Base-by-base conservation (phyloP, 1,139 yeast species). In the Candida neerlandica region DNA sequence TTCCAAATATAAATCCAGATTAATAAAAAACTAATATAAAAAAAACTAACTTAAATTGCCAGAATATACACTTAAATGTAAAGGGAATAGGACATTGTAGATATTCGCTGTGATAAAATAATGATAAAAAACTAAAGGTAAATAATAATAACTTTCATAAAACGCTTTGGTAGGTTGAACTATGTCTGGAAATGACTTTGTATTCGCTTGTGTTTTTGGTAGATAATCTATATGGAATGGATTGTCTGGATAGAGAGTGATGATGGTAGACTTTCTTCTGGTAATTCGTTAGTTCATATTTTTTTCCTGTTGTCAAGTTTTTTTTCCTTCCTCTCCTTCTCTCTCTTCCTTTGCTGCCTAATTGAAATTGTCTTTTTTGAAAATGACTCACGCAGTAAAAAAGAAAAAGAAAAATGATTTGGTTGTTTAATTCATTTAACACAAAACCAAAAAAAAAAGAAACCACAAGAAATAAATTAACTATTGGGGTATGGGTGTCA, bases 391-490 rank as follows among this genome's bases (percentile, higher is more conserved):
- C 40, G 7, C 5, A 18, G 11, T n/a, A 26, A 35, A 19, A 11
- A 30, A 35, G 18, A 35, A n/a, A 26, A 35, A 19, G 15, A 30
- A 35, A 35, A 35, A 35, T 35, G 14, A 35, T 35, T 35, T 16
- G 4, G 18, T 18, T 16, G 40, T 18, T 12, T 35, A 35, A 6
- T 14, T 6, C 40, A 35, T 21, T 18, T 18, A 35, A 11, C 23
- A 26, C 14, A 21, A 35, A 30, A 30, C 34, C 7, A 7, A 16
- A 35, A 16, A 34, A 34, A 16, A 15, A 34, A 35, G 40, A 35
- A 18, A 35, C 69, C 16, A n/a, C 14, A 14, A 14, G 11, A 9
- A 32, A 1, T 14, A 32, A 32, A 14, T 11, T 32, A 11, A 11
- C 15, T 32, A 9, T 9, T 32, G n/a, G 16, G 9, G 14, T 32